phyloP scores from a whole-genome alignment of 2,329 filamentous ascomycete genomes.

The Alternaria longipes region DNA sequence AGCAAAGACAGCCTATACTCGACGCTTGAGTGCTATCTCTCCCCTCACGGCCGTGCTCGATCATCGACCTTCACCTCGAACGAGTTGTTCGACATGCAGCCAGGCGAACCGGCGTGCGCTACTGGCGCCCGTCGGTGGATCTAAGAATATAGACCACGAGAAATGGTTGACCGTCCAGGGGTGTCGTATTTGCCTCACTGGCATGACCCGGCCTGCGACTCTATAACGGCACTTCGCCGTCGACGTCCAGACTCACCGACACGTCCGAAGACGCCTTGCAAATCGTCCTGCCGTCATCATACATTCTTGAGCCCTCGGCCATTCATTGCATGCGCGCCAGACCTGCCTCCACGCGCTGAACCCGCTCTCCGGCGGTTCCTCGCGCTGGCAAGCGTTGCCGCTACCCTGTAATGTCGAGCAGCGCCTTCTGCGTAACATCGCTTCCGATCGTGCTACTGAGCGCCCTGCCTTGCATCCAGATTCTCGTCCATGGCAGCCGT shows the following conservation, averaged over 20 bases:
- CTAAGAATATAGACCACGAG: conserved; percentile 29
- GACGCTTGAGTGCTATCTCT: conserved; percentile 14
- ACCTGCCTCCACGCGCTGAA: conserved; percentile 35
- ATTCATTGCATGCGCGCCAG: conserved; percentile 18
- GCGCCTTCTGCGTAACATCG: conserved; percentile 38
- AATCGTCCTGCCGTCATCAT: conserved; percentile 24
- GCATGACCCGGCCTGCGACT: conserved; percentile 30
- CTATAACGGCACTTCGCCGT: conserved; percentile 27
- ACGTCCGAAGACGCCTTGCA: conserved; percentile 27
- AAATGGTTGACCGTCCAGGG: conserved; percentile 21
- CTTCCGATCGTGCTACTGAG: conserved; percentile 34
- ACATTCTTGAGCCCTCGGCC: conserved; percentile 12
- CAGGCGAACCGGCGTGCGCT: conserved; percentile 19
- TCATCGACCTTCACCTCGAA: conserved; percentile 14
- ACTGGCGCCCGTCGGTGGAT: conserved; percentile 28
- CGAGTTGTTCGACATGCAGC: conserved; percentile 18
- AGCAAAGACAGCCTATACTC: conserved; percentile 27
- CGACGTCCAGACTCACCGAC: conserved; percentile 42
- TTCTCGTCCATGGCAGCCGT: conserved; percentile 29
- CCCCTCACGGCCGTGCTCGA: conserved; percentile 10
- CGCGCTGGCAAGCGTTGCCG: conserved; percentile 35
- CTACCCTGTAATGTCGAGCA: conserved; percentile 27
- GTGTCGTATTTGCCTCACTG: conserved; percentile 32
- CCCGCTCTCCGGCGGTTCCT: conserved; percentile 35
- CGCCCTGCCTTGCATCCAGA: conserved; percentile 40